Conservation (phyloP, 2,329 filamentous ascomycete species). For the Cladorrhinum sp. region DNA sequence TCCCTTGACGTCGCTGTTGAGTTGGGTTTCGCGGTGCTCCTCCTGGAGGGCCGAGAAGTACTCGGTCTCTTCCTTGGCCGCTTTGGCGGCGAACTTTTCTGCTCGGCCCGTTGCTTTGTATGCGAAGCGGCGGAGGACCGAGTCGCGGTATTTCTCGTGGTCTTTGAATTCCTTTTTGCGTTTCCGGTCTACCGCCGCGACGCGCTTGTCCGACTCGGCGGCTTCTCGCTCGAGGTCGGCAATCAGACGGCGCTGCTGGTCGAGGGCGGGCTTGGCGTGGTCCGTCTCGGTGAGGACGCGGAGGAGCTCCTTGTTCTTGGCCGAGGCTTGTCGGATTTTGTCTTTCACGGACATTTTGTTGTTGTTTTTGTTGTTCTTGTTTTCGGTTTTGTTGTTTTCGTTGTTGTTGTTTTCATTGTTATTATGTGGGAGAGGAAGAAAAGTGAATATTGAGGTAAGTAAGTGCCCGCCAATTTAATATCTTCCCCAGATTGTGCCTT, state of each 20-base stretch:
- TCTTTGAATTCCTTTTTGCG: constrained; percentile 49
- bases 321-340: constrained; percentile 39
- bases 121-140: constrained; percentile 48
- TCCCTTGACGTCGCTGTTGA: constrained; percentile 38
- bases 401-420: no score
- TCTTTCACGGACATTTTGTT: constrained; percentile 27
- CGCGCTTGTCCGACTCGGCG: constrained; percentile 33
- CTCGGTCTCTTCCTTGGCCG: constrained; percentile 52
- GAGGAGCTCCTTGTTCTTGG: constrained; percentile 44
- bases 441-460: no score
- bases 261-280: constrained; percentile 44
- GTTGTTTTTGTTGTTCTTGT: no score
- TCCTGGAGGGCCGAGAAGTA: constrained; percentile 52
- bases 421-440: no score
- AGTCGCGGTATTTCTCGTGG: constrained; percentile 52
- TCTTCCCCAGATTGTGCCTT: neutral
- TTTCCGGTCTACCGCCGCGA: constrained; percentile 39
- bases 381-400: no score
- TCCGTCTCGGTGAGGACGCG: constrained; percentile 46
- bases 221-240: constrained; percentile 44
- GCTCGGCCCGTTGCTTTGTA: constrained; percentile 49
- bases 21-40: constrained; percentile 43
- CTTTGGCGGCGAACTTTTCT: constrained; percentile 47
- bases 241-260: constrained; percentile 45
- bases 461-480: neutral